These are phyloP conservation scores for Candida tibetensis DNA, from an alignment of 805 yeast species.

Conservation along the genomic window DNA sequence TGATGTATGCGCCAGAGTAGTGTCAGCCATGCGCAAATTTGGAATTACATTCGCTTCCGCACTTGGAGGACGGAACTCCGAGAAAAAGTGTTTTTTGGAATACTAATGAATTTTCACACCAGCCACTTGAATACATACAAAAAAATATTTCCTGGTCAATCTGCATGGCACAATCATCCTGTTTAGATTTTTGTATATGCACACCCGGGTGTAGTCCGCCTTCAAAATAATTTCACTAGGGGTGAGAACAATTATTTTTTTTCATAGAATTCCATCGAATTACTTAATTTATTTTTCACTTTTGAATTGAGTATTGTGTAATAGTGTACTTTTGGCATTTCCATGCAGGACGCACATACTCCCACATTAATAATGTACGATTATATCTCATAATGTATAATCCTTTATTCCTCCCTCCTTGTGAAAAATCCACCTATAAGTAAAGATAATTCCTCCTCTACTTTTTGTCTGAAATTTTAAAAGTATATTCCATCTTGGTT, in stretches of 20 bases:
- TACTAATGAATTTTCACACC: no score
- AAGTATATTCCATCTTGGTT: no score
- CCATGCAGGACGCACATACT: background rate
- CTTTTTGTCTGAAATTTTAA: no score
- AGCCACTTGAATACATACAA: no score
- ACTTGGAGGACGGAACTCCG: no score
- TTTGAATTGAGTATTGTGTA: background rate
- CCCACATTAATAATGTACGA: conserved; percentile 1
- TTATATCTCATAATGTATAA: background rate
- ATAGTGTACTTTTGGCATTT: background rate
- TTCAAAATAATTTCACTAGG: background rate
- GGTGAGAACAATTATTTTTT: background rate
- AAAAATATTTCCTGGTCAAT: no score
- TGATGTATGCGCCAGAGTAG: no score
- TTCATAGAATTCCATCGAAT: background rate
- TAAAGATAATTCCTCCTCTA: background rate
- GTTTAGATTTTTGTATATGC: background rate
- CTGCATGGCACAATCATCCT: no score
- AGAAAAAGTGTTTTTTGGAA: no score
- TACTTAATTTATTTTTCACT: background rate
- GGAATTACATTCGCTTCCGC: no score
- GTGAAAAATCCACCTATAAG: conserved; percentile 2
- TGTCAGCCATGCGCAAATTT: no score
- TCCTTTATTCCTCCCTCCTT: background rate
- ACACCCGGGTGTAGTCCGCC: background rate